These are phyloP conservation scores for Stachybotrys elegans DNA, from an alignment of 2,329 filamentous ascomycete species.

Conservation along the genomic window DNA sequence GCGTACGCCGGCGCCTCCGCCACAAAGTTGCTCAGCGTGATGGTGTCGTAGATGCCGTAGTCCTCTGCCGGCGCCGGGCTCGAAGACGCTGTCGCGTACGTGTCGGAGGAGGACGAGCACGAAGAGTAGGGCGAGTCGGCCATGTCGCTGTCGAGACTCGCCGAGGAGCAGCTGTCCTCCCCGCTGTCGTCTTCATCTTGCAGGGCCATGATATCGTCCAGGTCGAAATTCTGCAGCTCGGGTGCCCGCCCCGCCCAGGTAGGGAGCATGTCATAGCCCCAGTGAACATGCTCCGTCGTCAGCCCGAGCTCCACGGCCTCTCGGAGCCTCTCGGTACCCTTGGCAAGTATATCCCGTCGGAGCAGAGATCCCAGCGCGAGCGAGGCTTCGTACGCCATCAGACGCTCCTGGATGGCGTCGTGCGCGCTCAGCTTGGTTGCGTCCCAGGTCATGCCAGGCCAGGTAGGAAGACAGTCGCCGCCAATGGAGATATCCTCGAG, in stretches of 20 bases:
- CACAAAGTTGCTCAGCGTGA: too few species aligned
- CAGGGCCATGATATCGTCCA: not conserved
- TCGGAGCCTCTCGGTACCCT: slow-evolving; percentile 18
- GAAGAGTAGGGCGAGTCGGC: not conserved
- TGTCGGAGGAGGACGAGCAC: not conserved
- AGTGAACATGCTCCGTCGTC: slow-evolving; percentile 12
- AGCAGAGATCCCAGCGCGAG: slow-evolving; percentile 13
- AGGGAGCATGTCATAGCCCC: slow-evolving; percentile 22
- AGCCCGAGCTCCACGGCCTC: slow-evolving; percentile 18
- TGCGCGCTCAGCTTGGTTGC: slow-evolving; percentile 17
- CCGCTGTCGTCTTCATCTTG: too few species aligned
- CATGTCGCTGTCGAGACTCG: not conserved
- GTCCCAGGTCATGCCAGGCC: slow-evolving; percentile 20
- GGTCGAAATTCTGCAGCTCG: not conserved
- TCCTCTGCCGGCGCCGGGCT: not conserved
- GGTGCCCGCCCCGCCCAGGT: slow-evolving; percentile 15
- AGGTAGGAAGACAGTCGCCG: slow-evolving; percentile 23
- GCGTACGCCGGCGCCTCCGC: too few species aligned
- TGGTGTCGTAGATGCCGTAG: too few species aligned
- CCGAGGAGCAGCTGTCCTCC: too few species aligned
- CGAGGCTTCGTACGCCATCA: slow-evolving; percentile 13
- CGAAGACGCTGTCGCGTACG: not conserved
- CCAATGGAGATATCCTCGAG: slow-evolving; percentile 18
- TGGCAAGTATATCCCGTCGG: slow-evolving; percentile 15
- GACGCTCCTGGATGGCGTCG: slow-evolving; percentile 16